These are phyloP conservation scores for Marasmius sp. DNA, from an alignment of 1,284 basidiomycete genomes.

Conservation along the genomic window DNA sequence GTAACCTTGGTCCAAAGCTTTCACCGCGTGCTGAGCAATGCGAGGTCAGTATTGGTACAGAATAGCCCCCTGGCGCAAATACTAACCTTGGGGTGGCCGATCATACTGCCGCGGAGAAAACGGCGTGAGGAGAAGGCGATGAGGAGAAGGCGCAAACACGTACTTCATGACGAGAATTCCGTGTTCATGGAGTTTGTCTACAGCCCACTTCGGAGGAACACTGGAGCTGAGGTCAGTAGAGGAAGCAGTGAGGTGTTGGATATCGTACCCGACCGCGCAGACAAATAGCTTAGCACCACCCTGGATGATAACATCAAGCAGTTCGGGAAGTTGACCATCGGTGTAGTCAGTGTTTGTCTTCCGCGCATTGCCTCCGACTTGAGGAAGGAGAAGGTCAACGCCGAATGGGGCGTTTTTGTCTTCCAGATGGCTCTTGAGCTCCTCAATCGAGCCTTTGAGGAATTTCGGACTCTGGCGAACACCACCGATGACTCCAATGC, in stretches of 20 bases:
- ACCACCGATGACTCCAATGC: constrained; percentile 85
- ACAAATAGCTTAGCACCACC: constrained; percentile 79
- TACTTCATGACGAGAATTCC: constrained; percentile 86
- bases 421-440: constrained; percentile 69
- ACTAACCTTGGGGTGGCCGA: constrained; percentile 80
- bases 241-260: neutral
- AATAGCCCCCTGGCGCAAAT: constrained; percentile 9
- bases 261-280: constrained; percentile 59
- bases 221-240: constrained; percentile 24
- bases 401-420: constrained; percentile 80
- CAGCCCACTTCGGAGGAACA: constrained; percentile 80
- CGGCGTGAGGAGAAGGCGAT: neutral
- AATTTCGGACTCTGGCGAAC: constrained; percentile 70
- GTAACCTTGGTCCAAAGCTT: constrained; percentile 72
- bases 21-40: constrained; percentile 64
- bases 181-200: constrained; percentile 78
- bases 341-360: constrained; percentile 87
- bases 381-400: constrained; percentile 79
- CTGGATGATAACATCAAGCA: constrained; percentile 80
- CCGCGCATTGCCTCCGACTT: constrained; percentile 74
- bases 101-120: constrained; percentile 58
- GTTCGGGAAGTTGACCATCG: constrained; percentile 69
- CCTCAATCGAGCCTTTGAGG: constrained; percentile 60
- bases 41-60: neutral
- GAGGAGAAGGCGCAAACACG: constrained; percentile 23